Percentiles rank a stretch among this genome's conserved stretches.
Evolutionary conservation across 2,329 filamentous ascomycete genomes (phyloP).

Genomic region (Pyrenophora graminea): DNA sequence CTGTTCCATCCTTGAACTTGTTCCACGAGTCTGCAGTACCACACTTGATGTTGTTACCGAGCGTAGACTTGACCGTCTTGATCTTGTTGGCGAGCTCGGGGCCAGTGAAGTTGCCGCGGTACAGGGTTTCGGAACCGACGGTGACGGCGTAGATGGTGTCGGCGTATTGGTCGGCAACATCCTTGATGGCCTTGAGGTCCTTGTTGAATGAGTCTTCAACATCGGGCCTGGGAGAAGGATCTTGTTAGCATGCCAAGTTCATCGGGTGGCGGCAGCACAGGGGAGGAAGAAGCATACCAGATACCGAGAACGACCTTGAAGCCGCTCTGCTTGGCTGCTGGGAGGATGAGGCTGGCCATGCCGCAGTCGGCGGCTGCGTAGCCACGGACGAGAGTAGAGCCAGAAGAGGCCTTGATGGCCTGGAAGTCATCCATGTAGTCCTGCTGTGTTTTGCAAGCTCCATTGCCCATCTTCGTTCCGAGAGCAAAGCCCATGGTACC

Average conservation of each 20-base stretch:
- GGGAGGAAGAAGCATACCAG: conserved; percentile 55
- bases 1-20: conserved; percentile 70
- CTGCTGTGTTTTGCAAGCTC: conserved; percentile 62
- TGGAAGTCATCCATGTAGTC: conserved; percentile 71
- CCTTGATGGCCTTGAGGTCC: conserved; percentile 63
- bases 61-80: conserved; percentile 60
- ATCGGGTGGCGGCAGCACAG: background rate
- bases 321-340: conserved; percentile 66
- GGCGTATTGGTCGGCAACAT: conserved; percentile 54
- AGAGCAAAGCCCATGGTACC: conserved; percentile 68
- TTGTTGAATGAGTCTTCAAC: conserved; percentile 63
- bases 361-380: conserved; percentile 72
- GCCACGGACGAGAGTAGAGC: conserved; percentile 63
- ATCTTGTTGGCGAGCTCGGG: conserved; percentile 65
- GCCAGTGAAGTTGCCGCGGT: conserved; percentile 69
- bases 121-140: conserved; percentile 71
- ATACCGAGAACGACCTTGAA: conserved; percentile 73
- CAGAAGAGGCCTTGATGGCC: conserved; percentile 58
- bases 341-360: conserved; percentile 64
- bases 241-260: background rate
- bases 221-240: conserved; percentile 57
- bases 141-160: conserved; percentile 70
- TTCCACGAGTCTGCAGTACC: conserved; percentile 76
- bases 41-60: conserved; percentile 59
- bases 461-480: conserved; percentile 64